Base-by-base conservation (phyloP, 257 asterid species). In the Lycium barbarum region DNA sequence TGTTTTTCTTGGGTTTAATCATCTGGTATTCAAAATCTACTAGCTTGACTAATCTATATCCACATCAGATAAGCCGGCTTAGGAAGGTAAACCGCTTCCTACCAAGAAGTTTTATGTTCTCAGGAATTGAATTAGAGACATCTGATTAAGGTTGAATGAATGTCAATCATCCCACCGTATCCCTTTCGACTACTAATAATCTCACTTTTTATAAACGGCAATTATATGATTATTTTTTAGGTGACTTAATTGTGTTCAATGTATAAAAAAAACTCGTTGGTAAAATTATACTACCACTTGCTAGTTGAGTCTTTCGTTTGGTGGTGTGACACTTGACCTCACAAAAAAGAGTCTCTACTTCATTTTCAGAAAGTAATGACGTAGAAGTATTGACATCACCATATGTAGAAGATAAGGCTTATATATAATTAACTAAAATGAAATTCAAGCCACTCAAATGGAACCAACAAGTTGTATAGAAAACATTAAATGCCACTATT, bases 381-480 rank as follows among this genome's bases (percentile, higher is more conserved):
- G 62, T 14, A 47, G 22, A 22, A 47, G 81, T 74, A 22, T 49
- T 20, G 81, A 74, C 81, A 74, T 74, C 62, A 74, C 20, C 43
- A 49, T 49, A 20, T 12, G 43, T 49, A 22, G 61, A 20, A 49
- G 13, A 74, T 74, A 43, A 74, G 81, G 61, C 81, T 20, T 13
- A 49, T 74, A 40, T 26, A 26, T 26, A 26, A 26, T 26, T 26
- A 49, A 74, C 61, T 7, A 49, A 13, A 13, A 74, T 74, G 20
- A 49, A 49, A 47, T 74, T 74, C 20, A 74, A 74, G 81, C 81
- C 61, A 74, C 61, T 74, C n/a, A 22, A 20, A 20, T 74, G 12
- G 20, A 20, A 20, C 40, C 17, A 54, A 47, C 57, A 45, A 72
- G 58, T 72, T 43, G 80, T 47, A 22, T 9, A 20, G 20, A 20